A percentile compares a stretch with the other conserved stretches of the same genome.
Conservation (phyloP, 2,329 filamentous ascomycete species). For the Zasmidium cellare region DNA sequence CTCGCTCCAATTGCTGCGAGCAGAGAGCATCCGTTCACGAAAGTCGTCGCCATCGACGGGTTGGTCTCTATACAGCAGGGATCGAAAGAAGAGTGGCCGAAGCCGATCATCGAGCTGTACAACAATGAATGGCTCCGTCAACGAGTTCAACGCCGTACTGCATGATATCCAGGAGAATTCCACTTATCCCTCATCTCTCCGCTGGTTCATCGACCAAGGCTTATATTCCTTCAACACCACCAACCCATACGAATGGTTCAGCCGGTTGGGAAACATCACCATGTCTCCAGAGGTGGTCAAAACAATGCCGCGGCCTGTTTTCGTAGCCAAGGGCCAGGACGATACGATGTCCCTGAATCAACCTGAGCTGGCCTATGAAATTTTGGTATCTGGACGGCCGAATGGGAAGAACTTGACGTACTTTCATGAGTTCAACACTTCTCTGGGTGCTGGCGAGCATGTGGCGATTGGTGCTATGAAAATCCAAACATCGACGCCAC, state of each 20-base stretch:
- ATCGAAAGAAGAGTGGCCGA: background rate
- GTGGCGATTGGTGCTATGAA: slow-evolving; percentile 6
- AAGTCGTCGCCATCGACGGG: slow-evolving; percentile 13
- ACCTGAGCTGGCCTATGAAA: background rate
- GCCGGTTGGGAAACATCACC: slow-evolving; percentile 3
- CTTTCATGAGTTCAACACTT: slow-evolving; percentile 10
- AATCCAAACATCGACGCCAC: too few species aligned
- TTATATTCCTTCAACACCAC: slow-evolving; percentile 10
- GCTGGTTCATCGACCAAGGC: slow-evolving; percentile 8
- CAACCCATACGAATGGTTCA: slow-evolving; percentile 7
- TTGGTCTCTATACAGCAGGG: background rate
- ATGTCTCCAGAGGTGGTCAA: slow-evolving; percentile 1
- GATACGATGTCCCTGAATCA: slow-evolving; percentile 2
- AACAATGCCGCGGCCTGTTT: slow-evolving; percentile 1
- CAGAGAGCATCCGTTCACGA: slow-evolving; percentile 4
- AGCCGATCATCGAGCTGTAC: background rate
- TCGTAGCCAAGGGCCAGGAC: slow-evolving; percentile 11
- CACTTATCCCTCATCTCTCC: background rate
- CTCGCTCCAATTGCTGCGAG: slow-evolving; percentile 10
- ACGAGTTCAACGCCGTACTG: slow-evolving; percentile 5
- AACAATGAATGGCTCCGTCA: slow-evolving; percentile 2
- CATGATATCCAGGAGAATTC: background rate
- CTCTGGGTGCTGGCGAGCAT: slow-evolving; percentile 10
- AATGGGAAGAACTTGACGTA: slow-evolving; percentile 6
- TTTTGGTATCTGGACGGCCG: background rate